Evolutionary conservation across 192 early-diverging fungal species (phyloP).

Genomic region (Gonapodya prolifera): DNA sequence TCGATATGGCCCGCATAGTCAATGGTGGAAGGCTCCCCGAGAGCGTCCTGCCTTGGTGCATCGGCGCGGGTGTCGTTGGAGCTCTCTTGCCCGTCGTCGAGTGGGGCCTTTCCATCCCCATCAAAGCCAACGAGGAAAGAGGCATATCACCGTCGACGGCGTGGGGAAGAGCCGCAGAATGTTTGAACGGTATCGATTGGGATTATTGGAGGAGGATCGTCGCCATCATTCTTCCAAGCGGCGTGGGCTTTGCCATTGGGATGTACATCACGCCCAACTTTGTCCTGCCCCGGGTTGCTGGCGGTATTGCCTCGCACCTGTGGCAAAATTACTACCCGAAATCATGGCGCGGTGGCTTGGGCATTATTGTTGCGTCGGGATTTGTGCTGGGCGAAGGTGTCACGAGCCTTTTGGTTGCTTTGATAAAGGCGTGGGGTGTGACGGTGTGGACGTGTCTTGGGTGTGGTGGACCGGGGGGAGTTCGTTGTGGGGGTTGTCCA

Average conservation of each 20-base stretch:
- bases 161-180: background rate
- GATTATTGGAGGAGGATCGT: background rate
- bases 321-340: background rate
- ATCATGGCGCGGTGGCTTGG: background rate
- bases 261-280: background rate
- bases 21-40: constrained; percentile 60
- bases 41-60: constrained; percentile 44
- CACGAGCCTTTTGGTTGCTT: background rate
- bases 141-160: background rate
- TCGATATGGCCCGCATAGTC: constrained; percentile 62
- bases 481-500: background rate
- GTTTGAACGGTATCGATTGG: background rate
- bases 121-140: background rate
- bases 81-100: constrained; percentile 23
- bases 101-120: constrained; percentile 2
- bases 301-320: background rate
- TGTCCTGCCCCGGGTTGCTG: background rate
- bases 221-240: background rate
- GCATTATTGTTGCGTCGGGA: background rate
- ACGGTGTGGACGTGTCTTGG: background rate
- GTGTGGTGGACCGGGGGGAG: background rate
- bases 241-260: background rate
- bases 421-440: background rate
- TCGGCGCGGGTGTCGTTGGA: constrained; percentile 41
- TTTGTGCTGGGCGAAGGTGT: background rate